A percentile compares a stretch with the other conserved stretches of the same genome.
Conservation (phyloP, 2,329 filamentous ascomycete genomes). For the Xylaria sp. region DNA sequence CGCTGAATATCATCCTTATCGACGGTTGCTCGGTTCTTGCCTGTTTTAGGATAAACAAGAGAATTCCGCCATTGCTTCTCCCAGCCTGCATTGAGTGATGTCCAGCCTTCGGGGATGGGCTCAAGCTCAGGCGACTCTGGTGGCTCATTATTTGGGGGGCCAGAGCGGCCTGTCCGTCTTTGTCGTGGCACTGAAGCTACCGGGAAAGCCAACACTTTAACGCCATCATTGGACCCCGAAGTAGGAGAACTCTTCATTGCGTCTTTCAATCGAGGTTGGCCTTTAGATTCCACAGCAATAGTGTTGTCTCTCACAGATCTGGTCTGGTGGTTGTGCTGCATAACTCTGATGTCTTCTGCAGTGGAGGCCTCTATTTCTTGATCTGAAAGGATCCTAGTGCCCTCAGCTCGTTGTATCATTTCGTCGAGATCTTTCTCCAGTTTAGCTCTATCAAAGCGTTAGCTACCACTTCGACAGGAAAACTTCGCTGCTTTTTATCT, state of each 20-base stretch:
- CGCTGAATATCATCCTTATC: slow-evolving; percentile 75
- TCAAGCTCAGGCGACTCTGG: slow-evolving; percentile 24
- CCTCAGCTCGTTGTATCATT: slow-evolving; percentile 17
- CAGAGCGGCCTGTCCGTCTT: slow-evolving; percentile 31
- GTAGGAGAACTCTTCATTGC: slow-evolving; percentile 24
- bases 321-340: slow-evolving; percentile 31
- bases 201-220: slow-evolving; percentile 7
- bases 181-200: slow-evolving; percentile 11
- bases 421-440: slow-evolving; percentile 27
- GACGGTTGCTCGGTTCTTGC: slow-evolving; percentile 68
- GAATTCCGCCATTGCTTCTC: slow-evolving; percentile 59
- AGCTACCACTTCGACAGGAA: slow-evolving; percentile 3
- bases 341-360: slow-evolving; percentile 36
- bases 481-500: background rate
- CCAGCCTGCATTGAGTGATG: slow-evolving; percentile 57
- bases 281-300: background rate
- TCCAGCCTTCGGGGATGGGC: slow-evolving; percentile 51
- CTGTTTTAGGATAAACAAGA: slow-evolving; percentile 64
- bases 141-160: slow-evolving; percentile 26
- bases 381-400: slow-evolving; percentile 16
- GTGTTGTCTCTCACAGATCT: background rate
- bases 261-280: slow-evolving; percentile 31
- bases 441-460: slow-evolving; percentile 24
- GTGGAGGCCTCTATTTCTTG: background rate
- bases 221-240: background rate